Percentiles rank a stretch among this genome's conserved stretches.
These are phyloP conservation scores for Croton laevigatus DNA, from an alignment of 441 rosid genomes.

Conservation along the genomic window DNA sequence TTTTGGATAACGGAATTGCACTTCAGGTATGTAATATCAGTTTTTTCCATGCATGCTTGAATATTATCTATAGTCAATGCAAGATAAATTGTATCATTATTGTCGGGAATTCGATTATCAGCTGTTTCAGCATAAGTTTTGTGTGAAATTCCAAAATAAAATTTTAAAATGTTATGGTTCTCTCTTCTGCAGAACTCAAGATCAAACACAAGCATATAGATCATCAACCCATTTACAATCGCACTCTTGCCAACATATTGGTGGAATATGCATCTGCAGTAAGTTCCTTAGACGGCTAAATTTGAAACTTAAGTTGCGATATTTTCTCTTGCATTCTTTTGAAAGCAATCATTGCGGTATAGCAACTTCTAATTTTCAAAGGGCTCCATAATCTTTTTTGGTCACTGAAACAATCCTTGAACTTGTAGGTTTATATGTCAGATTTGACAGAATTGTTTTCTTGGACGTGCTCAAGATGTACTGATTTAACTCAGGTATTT, in stretches of 20 bases:
- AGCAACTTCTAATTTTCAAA: neutral
- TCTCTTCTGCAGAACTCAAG: conserved; percentile 48
- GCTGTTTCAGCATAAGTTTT: neutral
- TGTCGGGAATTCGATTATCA: neutral
- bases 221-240: conserved; percentile 54
- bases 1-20: neutral
- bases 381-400: neutral
- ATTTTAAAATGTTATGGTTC: neutral
- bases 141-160: neutral
- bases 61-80: neutral
- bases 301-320: neutral
- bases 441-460: conserved; percentile 72
- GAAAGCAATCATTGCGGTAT: neutral
- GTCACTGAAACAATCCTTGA: conserved; percentile 23
- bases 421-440: conserved; percentile 71
- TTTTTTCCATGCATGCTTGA: neutral
- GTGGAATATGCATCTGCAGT: conserved; percentile 97
- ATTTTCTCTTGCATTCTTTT: neutral
- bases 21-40: no score
- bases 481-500: conserved; percentile 62
- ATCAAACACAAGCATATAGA: conserved; percentile 21
- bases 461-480: conserved; percentile 89
- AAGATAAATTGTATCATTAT: neutral
- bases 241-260: conserved; percentile 67
- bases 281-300: conserved; percentile 22